Base-by-base conservation (phyloP, 345 rosid genomes). In the Melaleuca alternifolia region DNA sequence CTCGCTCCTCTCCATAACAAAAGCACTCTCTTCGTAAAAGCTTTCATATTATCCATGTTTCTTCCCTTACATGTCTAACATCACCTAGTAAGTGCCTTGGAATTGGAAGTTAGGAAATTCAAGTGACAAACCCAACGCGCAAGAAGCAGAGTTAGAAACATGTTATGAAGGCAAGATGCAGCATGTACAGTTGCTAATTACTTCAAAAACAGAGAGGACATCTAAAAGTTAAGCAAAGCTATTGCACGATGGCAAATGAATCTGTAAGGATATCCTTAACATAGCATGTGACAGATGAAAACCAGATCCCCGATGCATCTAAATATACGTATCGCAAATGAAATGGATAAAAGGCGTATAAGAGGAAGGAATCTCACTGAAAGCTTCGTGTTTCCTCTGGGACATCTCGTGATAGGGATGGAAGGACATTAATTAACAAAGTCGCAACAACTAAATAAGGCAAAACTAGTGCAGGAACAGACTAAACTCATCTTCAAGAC, bases 351-450 rank as follows among this genome's bases (percentile, higher is more conserved):
- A 65, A n/a, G 79, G 46, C 89, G 23, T 75, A 71, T 33, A 62
- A 65, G 79, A 33, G 46, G 79, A 33, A 71, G 48, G 14, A 37
- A 71, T 71, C 94, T 89, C 87, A 97, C 99, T 98, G 54, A 96
- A 88, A 85, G 93, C 93, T 91, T 94, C 98, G 91, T 97, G 98
- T 92, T 95, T 97, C 88, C 97, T 92, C 85, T 94, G 98, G 84
- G 92, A 93, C 98, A 97, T 94, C 91, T 97, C 98, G 53, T 84
- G 93, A 90, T 96, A n/a, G n/a, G n/a, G n/a, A n/a, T n/a, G n/a
- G n/a, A n/a, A n/a, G n/a, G n/a, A n/a, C n/a, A n/a, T n/a, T n/a
- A n/a, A n/a, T n/a, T n/a, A n/a, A n/a, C 79, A 71, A 71, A 71
- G 7, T 33, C 4, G 0, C 21, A 71, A 71, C 79, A 71, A 37